These are phyloP conservation scores for Calocybe indica DNA, from an alignment of 768 basidiomycete genomes.

Conservation along the genomic window DNA sequence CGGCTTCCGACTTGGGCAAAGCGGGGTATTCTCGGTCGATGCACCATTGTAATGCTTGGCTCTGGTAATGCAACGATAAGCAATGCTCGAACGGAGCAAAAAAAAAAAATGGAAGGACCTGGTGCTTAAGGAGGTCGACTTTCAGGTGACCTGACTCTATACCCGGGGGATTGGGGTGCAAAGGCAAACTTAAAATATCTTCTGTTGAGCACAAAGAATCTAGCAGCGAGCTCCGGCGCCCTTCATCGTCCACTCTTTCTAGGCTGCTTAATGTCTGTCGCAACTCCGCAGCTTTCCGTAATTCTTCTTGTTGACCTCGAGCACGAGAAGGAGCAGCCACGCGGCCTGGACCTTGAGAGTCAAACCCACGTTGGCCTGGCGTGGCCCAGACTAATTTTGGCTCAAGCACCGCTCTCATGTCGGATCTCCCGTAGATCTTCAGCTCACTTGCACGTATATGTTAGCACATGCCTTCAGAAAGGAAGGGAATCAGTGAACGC, in stretches of 20 bases:
- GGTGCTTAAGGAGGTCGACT: slow-evolving; percentile 77
- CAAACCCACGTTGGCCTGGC: slow-evolving; percentile 57
- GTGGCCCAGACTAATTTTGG: slow-evolving; percentile 71
- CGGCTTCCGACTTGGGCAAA: slow-evolving; percentile 59
- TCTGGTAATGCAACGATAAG: slow-evolving; percentile 31
- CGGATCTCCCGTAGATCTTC: slow-evolving; percentile 64
- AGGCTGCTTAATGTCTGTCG: slow-evolving; percentile 55
- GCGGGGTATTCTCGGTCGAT: slow-evolving; percentile 73
- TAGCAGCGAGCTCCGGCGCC: slow-evolving; percentile 61
- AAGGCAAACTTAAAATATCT: slow-evolving; percentile 68
- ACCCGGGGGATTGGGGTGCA: slow-evolving; percentile 69
- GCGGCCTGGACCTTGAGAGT: slow-evolving; percentile 13
- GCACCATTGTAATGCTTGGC: slow-evolving; percentile 84
- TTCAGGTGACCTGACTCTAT: slow-evolving; percentile 56
- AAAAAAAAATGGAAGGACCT: slow-evolving; percentile 35
- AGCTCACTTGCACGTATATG: slow-evolving; percentile 42
- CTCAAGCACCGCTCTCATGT: slow-evolving; percentile 56
- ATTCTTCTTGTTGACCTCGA: slow-evolving; percentile 43
- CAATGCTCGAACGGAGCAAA: background rate
- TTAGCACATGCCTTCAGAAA: background rate
- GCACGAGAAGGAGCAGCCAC: slow-evolving; percentile 10
- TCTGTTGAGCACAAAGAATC: slow-evolving; percentile 63
- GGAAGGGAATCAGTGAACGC: slow-evolving; percentile 12
- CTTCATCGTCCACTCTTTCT: slow-evolving; percentile 76
- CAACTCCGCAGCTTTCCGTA: slow-evolving; percentile 62